A percentile compares a stretch with the other conserved stretches of the same genome.
These are phyloP conservation scores for Inga laurina DNA, from an alignment of 306 rosid species.

Conservation along the genomic window DNA sequence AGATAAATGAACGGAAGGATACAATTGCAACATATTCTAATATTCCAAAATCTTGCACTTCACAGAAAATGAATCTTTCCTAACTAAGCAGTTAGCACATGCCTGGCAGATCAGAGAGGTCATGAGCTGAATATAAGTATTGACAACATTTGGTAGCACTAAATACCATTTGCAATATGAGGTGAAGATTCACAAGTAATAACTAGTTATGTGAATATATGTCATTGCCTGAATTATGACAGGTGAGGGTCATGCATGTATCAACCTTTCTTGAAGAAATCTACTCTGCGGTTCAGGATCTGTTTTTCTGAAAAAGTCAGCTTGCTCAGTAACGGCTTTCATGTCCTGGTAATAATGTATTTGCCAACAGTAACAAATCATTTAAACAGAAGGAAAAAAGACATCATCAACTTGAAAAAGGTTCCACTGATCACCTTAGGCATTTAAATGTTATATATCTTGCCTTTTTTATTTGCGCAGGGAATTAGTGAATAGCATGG, in stretches of 20 bases:
- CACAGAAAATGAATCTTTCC: not conserved
- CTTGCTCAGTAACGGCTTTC: slow-evolving; percentile 37
- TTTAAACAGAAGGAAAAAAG: not conserved
- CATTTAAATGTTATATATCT: not conserved
- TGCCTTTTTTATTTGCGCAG: not conserved
- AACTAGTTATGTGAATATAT: not conserved
- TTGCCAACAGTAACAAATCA: slow-evolving; percentile 30
- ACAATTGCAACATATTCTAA: slow-evolving; percentile 3
- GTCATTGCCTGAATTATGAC: slow-evolving; percentile 17
- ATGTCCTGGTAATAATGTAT: slow-evolving; percentile 48
- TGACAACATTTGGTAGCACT: slow-evolving; percentile 12
- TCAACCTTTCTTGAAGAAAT: slow-evolving; percentile 75
- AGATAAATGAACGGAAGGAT: not conserved
- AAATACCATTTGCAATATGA: slow-evolving; percentile 25
- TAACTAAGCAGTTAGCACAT: not conserved
- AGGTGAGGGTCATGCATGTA: slow-evolving; percentile 1
- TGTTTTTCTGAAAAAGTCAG: slow-evolving; percentile 32
- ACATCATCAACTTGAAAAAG: slow-evolving; percentile 21
- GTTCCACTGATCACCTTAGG: slow-evolving; percentile 24
- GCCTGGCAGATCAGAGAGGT: not conserved
- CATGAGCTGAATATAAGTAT: not conserved
- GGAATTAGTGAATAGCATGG: not conserved
- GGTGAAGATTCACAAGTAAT: slow-evolving; percentile 7
- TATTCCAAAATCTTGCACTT: not conserved
- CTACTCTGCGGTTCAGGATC: slow-evolving; percentile 51